phyloP scores from a whole-genome alignment of 139 green algal genomes.

The Marvania coccoides region DNA sequence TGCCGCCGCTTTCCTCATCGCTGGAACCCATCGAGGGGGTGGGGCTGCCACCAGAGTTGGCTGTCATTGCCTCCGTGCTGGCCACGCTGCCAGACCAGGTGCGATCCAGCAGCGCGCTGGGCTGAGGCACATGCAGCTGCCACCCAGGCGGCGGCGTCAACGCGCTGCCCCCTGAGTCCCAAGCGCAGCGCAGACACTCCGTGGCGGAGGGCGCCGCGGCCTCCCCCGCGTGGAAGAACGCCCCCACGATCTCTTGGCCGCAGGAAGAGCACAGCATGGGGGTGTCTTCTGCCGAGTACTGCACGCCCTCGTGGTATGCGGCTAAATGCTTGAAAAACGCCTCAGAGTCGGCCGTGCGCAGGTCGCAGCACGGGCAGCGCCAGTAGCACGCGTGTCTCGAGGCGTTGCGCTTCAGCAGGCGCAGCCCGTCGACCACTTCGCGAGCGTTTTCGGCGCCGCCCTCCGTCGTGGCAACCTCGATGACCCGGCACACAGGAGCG shows the following conservation, averaged over 20 bases:
- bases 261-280: slow-evolving; percentile 22
- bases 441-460: slow-evolving; percentile 2
- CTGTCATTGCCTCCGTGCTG: neutral
- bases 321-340: slow-evolving; percentile 18
- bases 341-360: neutral
- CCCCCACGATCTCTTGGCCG: slow-evolving; percentile 20
- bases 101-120: neutral
- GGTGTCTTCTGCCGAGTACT: slow-evolving; percentile 7
- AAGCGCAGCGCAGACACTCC: slow-evolving; percentile 22
- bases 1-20: neutral
- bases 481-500: slow-evolving; percentile 6
- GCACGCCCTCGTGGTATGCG: slow-evolving; percentile 23
- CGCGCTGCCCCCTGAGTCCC: neutral
- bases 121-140: slow-evolving; percentile 20
- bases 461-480: slow-evolving; percentile 12
- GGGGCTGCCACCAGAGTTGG: neutral
- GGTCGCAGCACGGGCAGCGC: slow-evolving; percentile 26
- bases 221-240: slow-evolving; percentile 22
- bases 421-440: slow-evolving; percentile 10
- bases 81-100: slow-evolving; percentile 1
- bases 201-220: slow-evolving; percentile 9
- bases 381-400: slow-evolving; percentile 12
- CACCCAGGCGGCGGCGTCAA: neutral
- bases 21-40: neutral
- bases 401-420: slow-evolving; percentile 13